Conservation (phyloP, 2,329 filamentous ascomycete genomes). For the Alternaria sp. region DNA sequence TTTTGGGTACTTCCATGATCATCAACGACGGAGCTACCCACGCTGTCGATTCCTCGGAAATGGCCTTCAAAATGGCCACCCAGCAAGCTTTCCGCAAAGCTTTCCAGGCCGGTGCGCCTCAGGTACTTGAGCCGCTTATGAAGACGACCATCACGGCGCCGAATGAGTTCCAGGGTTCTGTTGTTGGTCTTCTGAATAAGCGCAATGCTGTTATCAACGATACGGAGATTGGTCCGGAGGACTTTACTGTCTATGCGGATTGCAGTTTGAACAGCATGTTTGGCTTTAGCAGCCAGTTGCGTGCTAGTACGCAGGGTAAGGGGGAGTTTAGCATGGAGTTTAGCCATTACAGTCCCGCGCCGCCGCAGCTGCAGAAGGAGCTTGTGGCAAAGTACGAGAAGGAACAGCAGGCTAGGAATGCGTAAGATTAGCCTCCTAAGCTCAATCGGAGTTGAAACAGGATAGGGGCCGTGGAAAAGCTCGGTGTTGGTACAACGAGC, state of each 20-base stretch:
- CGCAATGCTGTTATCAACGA: constrained; percentile 93
- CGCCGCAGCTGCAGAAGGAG: constrained; percentile 85
- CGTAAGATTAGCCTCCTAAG: constrained; percentile 52
- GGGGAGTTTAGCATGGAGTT: constrained; percentile 99
- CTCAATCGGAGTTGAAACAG: constrained; percentile 22
- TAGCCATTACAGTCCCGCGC: constrained; percentile 88
- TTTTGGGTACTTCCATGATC: constrained; percentile 88
- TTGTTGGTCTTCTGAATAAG: constrained; percentile 96
- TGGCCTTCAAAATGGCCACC: constrained; percentile 92
- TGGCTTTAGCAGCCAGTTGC: constrained; percentile 88
- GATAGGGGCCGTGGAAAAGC: background rate
- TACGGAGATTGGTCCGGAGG: constrained; percentile 90
- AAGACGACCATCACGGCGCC: constrained; percentile 97
- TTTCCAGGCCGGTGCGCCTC: constrained; percentile 79
- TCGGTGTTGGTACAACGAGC: background rate
- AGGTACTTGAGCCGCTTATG: constrained; percentile 95
- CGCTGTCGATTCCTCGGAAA: constrained; percentile 96
- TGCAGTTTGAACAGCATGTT: constrained; percentile 98
- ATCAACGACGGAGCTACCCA: constrained; percentile 97
- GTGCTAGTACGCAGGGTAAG: constrained; percentile 96
- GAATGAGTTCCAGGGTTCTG: constrained; percentile 95
- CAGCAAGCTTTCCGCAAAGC: constrained; percentile 97
- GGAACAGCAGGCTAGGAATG: constrained; percentile 68
- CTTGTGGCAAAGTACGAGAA: constrained; percentile 72
- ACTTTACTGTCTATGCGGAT: constrained; percentile 91